These are phyloP conservation scores for Tetradesmus lagerheimii DNA, from an alignment of 139 green algal genomes.

Conservation along the genomic window DNA sequence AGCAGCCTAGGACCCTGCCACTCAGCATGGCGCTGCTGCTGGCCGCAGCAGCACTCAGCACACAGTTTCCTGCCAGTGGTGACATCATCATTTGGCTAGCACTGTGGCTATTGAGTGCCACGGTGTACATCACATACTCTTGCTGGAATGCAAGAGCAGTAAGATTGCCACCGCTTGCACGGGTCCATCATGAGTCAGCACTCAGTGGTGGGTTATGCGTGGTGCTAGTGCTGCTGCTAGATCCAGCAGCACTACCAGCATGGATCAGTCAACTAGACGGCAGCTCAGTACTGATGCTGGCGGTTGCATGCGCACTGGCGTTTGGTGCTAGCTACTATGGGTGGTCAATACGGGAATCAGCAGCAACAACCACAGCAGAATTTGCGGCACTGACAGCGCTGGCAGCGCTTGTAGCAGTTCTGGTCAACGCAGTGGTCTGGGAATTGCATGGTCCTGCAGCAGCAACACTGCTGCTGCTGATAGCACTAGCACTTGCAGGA, in stretches of 20 bases:
- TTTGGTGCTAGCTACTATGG: not conserved
- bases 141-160: conserved; percentile 1
- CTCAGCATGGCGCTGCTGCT: not conserved
- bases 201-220: not conserved
- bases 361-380: not conserved
- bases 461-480: not conserved
- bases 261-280: not conserved
- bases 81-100: not conserved
- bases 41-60: not conserved
- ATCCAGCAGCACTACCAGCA: not conserved
- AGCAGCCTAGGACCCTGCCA: not conserved
- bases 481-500: not conserved
- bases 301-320: not conserved
- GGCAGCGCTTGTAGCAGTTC: not conserved
- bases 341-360: not conserved
- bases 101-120: not conserved
- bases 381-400: not conserved
- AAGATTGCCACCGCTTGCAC: not conserved
- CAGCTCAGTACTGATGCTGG: not conserved
- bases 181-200: not conserved
- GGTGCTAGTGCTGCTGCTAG: not conserved
- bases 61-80: not conserved
- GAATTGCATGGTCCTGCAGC: not conserved
- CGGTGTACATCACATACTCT: not conserved
- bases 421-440: not conserved